Evolutionary conservation across 345 rosid genomes (phyloP).

Genomic region (Aquilaria malaccensis): DNA sequence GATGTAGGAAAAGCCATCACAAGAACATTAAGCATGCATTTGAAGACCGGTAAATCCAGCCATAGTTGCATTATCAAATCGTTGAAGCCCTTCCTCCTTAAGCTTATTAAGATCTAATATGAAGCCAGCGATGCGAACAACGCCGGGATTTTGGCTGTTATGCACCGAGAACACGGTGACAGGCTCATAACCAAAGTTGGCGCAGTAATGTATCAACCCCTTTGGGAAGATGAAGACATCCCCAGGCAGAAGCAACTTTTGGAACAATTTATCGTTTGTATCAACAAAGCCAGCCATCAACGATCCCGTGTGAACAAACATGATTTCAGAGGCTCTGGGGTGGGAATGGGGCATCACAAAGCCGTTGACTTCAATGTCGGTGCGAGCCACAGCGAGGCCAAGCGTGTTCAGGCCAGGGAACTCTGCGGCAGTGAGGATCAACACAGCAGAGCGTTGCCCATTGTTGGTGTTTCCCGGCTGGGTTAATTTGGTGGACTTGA

Average conservation of each 20-base stretch:
- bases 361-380: conserved; percentile 61
- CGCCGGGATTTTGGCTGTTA: conserved; percentile 82
- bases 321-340: conserved; percentile 70
- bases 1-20: too few relatives aligned
- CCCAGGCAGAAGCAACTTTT: conserved; percentile 37
- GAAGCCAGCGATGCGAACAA: conserved; percentile 37
- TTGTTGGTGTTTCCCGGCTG: conserved; percentile 54
- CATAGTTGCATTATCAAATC: too few relatives aligned
- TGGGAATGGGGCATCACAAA: conserved; percentile 54
- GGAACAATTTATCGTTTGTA: conserved; percentile 43
- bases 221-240: conserved; percentile 67
- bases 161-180: conserved; percentile 50
- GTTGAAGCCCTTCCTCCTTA: too few relatives aligned
- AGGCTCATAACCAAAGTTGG: conserved; percentile 46
- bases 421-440: conserved; percentile 47
- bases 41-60: too few relatives aligned
- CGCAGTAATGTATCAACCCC: conserved; percentile 59
- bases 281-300: conserved; percentile 70
- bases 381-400: conserved; percentile 66
- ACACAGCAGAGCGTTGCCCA: conserved; percentile 32
- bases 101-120: conserved; percentile 13
- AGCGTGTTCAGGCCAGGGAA: conserved; percentile 85
- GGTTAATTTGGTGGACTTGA: conserved; percentile 47
- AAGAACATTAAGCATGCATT: too few relatives aligned
- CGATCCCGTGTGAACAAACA: conserved; percentile 46